Base-by-base conservation (phyloP, 805 yeast species). In the Cyberlindnera lachancei region DNA sequence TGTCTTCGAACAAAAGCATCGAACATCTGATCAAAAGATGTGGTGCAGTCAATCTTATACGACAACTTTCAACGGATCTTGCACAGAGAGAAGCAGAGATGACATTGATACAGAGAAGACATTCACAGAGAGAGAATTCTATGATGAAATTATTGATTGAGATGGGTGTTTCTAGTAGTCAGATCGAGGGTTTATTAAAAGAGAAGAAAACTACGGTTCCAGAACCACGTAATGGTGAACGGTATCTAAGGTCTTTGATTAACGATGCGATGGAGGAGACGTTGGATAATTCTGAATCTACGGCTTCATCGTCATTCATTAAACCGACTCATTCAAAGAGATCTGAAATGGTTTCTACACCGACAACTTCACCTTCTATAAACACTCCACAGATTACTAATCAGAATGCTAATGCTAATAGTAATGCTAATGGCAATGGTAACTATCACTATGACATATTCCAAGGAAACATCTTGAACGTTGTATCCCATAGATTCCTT, bases 1-100 rank as follows among this genome's bases (percentile, higher is more conserved):
- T 55, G n/a, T 40, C 55, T 4, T 43, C 61, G 0, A 35, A 30
- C 27, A 24, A 16, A 3, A 61, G 53, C 8, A 48, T 63, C 12
- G 47, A 52, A 14, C 52, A 55, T n/a, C 36, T 57, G 16, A 41
- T 60, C 2, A 48, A 46, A 6, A 40, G 61, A 9, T 50, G 55
- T 30, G 65, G 68, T 4, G 52, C 55, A 1, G 42, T 53, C 7
- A 44, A 43, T 1, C 56, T 70, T 16, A 59, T 72, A 4, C 55
- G 67, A 23, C 77, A 70, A 41, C 48, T 72, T 14, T 66, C 75
- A 0, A 39, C 56, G 3, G 77, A 72, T 33, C 45, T 72, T 38
- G 68, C 73, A 2, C 52, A 56, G 22, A 57, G 71, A 22, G 75
- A 71, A 33, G 57, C 66, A 1, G 73, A 70, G 40, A 52, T 70